A percentile compares a stretch with the other conserved stretches of the same genome.
These are phyloP conservation scores for Solanum hybrid DNA, from an alignment of 305 asterid species.

Conservation along the genomic window DNA sequence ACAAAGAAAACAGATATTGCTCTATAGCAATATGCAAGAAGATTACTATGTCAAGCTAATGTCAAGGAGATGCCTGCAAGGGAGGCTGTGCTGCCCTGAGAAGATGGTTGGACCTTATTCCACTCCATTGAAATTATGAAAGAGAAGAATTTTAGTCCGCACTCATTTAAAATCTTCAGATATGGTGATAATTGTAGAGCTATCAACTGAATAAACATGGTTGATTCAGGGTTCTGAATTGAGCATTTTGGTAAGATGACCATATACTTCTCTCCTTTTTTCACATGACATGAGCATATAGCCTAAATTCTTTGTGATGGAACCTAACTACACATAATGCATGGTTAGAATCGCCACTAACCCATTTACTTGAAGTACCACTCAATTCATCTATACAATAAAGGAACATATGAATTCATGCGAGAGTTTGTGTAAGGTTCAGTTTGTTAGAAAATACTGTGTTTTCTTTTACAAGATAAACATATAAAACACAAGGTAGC, in stretches of 20 bases:
- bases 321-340: background rate
- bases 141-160: background rate
- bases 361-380: background rate
- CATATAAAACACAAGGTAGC: background rate
- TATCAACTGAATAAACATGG: background rate
- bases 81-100: background rate
- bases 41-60: background rate
- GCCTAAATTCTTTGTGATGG: background rate
- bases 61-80: background rate
- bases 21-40: background rate
- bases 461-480: background rate
- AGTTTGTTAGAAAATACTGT: background rate
- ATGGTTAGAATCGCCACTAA: background rate
- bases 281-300: background rate
- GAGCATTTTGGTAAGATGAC: background rate
- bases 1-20: background rate
- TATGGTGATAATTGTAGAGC: background rate
- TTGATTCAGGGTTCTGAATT: background rate
- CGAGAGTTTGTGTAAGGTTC: background rate
- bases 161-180: background rate
- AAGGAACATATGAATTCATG: background rate
- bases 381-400: background rate
- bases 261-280: background rate
- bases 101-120: background rate
- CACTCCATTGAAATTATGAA: background rate